Evolutionary conservation across 768 basidiomycete species (phyloP).

Genomic region (Coprinellus micaceus): DNA sequence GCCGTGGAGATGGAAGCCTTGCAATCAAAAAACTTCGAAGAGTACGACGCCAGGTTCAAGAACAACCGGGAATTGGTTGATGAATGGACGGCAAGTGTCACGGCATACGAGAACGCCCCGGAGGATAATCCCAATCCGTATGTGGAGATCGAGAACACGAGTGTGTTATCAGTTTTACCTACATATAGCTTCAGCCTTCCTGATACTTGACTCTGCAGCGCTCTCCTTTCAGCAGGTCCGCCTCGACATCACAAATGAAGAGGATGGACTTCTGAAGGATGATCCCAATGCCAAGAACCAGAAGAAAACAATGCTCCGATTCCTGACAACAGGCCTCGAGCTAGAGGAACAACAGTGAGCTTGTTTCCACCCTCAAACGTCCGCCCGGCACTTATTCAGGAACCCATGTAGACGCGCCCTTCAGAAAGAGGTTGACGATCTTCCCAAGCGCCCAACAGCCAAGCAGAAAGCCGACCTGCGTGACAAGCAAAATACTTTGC

Average conservation of each 20-base stretch:
- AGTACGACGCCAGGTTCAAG: neutral
- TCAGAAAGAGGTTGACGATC: neutral
- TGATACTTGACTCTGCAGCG: neutral
- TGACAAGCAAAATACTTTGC: neutral
- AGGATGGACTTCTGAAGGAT: constrained; percentile 2
- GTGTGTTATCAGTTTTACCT: neutral
- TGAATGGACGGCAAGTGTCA: neutral
- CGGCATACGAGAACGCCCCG: neutral
- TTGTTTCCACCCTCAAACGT: neutral
- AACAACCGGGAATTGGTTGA: neutral
- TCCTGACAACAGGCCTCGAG: constrained; percentile 14
- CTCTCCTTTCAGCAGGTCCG: constrained; percentile 12
- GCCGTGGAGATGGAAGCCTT: neutral
- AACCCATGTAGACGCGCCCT: neutral
- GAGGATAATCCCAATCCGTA: neutral
- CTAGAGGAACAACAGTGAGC: constrained; percentile 19
- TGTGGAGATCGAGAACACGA: neutral
- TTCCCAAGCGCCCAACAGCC: neutral
- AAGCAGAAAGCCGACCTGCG: constrained; percentile 1
- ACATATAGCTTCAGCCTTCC: neutral
- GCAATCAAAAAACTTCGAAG: neutral
- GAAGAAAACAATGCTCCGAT: neutral
- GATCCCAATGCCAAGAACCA: constrained; percentile 11
- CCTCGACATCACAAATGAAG: constrained; percentile 6
- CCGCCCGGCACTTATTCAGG: neutral